These are phyloP conservation scores for Gnetum montanum DNA, from an alignment of 75 land plant species.

Conservation along the genomic window DNA sequence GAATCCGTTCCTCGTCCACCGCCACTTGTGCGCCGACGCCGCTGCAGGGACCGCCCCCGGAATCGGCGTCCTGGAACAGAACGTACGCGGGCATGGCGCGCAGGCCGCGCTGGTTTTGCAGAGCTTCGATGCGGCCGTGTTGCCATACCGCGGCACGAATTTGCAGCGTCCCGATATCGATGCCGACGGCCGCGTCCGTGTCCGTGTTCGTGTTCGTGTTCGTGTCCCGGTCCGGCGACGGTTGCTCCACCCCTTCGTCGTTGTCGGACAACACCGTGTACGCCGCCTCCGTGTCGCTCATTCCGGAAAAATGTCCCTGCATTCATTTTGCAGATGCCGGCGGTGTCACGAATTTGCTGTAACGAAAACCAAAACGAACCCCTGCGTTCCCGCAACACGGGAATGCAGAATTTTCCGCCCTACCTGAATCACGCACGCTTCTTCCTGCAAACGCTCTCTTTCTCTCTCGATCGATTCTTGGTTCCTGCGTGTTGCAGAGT, in stretches of 20 bases:
- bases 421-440: too few relatives aligned
- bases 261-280: conserved; percentile 57
- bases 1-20: conserved; percentile 27
- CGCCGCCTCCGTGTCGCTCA: conserved; percentile 24
- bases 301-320: background rate
- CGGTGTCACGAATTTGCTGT: too few relatives aligned
- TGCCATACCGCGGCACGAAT: conserved; percentile 66
- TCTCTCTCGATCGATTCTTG: too few relatives aligned
- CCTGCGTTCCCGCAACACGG: too few relatives aligned
- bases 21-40: conserved; percentile 29
- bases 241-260: too few relatives aligned
- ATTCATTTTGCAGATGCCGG: too few relatives aligned
- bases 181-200: conserved; percentile 55
- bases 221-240: conserved; percentile 34
- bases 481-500: too few relatives aligned
- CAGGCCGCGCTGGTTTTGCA: conserved; percentile 31
- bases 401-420: too few relatives aligned
- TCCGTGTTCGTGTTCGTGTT: conserved; percentile 4
- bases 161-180: conserved; percentile 61
- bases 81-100: conserved; percentile 46
- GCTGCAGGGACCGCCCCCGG: conserved; percentile 44
- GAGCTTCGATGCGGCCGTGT: conserved; percentile 41
- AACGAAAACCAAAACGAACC: too few relatives aligned
- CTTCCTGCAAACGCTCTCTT: too few relatives aligned
- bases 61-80: conserved; percentile 40